These are phyloP conservation scores for Castanea mollissima DNA, from an alignment of 306 rosid species.

Conservation along the genomic window DNA sequence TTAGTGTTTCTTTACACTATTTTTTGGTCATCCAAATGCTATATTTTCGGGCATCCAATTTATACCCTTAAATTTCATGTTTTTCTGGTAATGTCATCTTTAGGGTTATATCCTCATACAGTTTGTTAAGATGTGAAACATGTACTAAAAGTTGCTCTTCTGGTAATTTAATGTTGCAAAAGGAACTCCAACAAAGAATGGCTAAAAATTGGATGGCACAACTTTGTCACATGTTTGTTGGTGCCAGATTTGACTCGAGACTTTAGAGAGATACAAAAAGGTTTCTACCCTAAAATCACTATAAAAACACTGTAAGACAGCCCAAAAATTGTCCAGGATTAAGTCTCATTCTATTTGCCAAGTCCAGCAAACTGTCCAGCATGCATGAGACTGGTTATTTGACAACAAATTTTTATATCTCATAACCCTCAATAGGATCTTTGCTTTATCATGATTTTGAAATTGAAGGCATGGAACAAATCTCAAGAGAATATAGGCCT, in stretches of 20 bases:
- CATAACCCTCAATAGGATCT: not conserved
- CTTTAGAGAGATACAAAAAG: not conserved
- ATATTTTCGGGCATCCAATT: too few species aligned
- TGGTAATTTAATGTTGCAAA: not conserved
- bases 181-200: too few species aligned
- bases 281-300: not conserved
- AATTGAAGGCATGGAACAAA: not conserved
- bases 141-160: conserved; percentile 14
- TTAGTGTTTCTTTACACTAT: too few species aligned
- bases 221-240: not conserved
- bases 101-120: too few species aligned
- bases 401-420: not conserved
- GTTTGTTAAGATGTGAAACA: not conserved
- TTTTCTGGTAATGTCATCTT: too few species aligned
- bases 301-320: not conserved
- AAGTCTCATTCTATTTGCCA: not conserved
- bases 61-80: too few species aligned
- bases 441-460: not conserved
- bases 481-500: conserved; percentile 20
- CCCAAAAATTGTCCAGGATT: not conserved
- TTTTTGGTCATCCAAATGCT: too few species aligned
- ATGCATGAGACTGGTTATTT: not conserved
- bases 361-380: not conserved
- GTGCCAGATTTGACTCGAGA: too few species aligned
- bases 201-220: not conserved